Base-by-base conservation (phyloP, 345 rosid genomes). In the Aethionema arabicum region DNA sequence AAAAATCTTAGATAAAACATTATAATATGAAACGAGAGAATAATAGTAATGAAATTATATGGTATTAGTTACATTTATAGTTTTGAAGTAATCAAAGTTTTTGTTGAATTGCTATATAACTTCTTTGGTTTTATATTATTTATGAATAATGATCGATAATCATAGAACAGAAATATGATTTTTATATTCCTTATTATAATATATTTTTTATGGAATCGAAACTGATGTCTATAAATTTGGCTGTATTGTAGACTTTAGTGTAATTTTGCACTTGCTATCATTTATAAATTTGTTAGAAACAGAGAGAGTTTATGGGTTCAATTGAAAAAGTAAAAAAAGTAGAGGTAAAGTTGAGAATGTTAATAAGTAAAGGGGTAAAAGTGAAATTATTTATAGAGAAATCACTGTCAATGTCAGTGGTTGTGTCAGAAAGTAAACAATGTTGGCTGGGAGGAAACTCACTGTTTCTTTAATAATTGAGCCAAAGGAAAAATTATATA, bases 371-470 rank as follows among this genome's bases (percentile, higher is more conserved):
- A 37, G 37, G 65, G 66, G 70, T 31, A 15, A 4, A 56, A 46
- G 37, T 57, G 41, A 65, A 58, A 58, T 42, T 43, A 44, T 30
- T 35, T 47, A 64, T 4, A 50, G 27, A 21, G 15, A 42, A 27
- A 52, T 61, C 72, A 66, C 64, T 77, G 66, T 73, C 77, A 51
- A 36, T 52, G 69, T 63, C 77, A 49, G 77, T 54, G 40, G 37
- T 6, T 29, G 52, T 69, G 73, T 69, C 76, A 50, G 65, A 35
- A n/a, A 37, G 48, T 63, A 38, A 21, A 66, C 78, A 52, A 68
- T 52, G 78, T 70, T 70, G 71, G 65, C 58, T 56, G 37, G 33
- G 64, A 45, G 71, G 78, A 77, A 77, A 70, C 76, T 58, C 73
- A 36, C 13, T 4, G 50, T 64, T 71, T 51, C 65, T 63, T 70